Percentiles rank a stretch among this genome's conserved stretches.
phyloP scores from a whole-genome alignment of 176 grass and related monocot genomes.

The Saccharum spontaneum region DNA sequence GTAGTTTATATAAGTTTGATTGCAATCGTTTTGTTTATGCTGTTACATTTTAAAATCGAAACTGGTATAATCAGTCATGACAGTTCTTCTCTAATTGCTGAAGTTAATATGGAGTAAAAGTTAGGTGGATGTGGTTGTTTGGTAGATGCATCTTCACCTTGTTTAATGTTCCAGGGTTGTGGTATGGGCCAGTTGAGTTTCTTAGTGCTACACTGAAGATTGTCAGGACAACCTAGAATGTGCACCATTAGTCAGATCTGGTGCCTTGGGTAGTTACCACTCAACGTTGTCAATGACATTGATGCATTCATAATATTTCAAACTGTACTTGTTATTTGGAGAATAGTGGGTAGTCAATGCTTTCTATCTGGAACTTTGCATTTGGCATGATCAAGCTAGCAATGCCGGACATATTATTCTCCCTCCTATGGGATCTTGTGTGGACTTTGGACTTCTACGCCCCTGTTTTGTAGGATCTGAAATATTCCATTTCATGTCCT shows the following conservation, averaged over 20 bases:
- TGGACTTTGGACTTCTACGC: background rate
- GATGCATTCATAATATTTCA: background rate
- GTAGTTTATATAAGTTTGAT: constrained; percentile 28
- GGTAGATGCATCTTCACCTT: constrained; percentile 16
- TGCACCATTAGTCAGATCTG: background rate
- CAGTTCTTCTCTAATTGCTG: constrained; percentile 24
- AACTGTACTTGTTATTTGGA: background rate
- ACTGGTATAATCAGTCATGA: background rate
- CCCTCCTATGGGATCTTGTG: constrained; percentile 10
- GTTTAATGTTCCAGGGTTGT: background rate
- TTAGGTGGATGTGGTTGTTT: background rate
- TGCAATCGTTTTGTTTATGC: background rate
- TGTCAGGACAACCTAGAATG: background rate
- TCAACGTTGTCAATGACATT: background rate
- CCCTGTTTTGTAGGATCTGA: background rate
- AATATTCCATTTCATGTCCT: background rate
- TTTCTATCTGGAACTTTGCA: constrained; percentile 4
- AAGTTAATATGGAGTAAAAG: background rate
- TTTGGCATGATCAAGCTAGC: background rate
- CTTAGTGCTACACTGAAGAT: background rate
- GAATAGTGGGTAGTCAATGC: constrained; percentile 4
- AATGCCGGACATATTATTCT: constrained; percentile 13
- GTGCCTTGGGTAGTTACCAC: background rate
- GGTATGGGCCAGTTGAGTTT: background rate
- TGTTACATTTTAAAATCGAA: constrained; percentile 3